A percentile compares a stretch with the other conserved stretches of the same genome.
These are phyloP conservation scores for Cydonia oblonga DNA, from an alignment of 331 rosid genomes.

Conservation along the genomic window DNA sequence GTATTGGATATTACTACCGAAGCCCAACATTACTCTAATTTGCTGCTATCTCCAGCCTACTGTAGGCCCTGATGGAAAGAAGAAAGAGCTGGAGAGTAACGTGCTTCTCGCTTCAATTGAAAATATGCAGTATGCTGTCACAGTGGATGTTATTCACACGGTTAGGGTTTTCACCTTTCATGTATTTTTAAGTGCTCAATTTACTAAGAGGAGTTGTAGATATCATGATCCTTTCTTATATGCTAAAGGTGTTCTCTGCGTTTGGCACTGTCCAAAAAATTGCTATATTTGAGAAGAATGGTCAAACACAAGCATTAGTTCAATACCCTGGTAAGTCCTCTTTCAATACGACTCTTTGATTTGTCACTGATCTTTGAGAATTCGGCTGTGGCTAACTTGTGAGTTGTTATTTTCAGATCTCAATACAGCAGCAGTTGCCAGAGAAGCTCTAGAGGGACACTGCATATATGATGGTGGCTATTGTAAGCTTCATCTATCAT, in stretches of 20 bases:
- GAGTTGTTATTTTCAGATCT: slow-evolving; percentile 26
- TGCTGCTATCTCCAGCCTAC: slow-evolving; percentile 31
- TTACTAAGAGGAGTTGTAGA: slow-evolving; percentile 4
- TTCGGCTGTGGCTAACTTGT: background rate
- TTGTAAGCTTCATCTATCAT: slow-evolving; percentile 99
- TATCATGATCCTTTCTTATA: slow-evolving; percentile 1
- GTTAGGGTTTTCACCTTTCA: slow-evolving; percentile 22
- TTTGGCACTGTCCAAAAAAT: slow-evolving; percentile 69
- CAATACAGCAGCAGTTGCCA: slow-evolving; percentile 59
- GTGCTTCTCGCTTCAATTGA: slow-evolving; percentile 78
- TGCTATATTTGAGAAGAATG: slow-evolving; percentile 82
- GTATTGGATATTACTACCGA: slow-evolving; percentile 1
- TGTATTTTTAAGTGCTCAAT: background rate
- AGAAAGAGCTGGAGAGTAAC: slow-evolving; percentile 61
- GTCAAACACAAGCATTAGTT: slow-evolving; percentile 75
- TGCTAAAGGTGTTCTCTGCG: slow-evolving; percentile 64
- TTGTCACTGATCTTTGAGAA: background rate
- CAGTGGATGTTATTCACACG: slow-evolving; percentile 70
- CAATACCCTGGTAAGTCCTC: slow-evolving; percentile 66
- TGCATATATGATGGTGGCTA: slow-evolving; percentile 99
- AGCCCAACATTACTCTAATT: slow-evolving; percentile 12
- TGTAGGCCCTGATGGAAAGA: slow-evolving; percentile 75
- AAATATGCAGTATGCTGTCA: slow-evolving; percentile 82
- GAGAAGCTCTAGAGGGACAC: slow-evolving; percentile 88
- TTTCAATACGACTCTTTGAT: background rate